Evolutionary conservation across 257 asterid species (phyloP), one percentile per base, ranked within the genome.

Genomic region (Nicotiana otophora): DNA sequence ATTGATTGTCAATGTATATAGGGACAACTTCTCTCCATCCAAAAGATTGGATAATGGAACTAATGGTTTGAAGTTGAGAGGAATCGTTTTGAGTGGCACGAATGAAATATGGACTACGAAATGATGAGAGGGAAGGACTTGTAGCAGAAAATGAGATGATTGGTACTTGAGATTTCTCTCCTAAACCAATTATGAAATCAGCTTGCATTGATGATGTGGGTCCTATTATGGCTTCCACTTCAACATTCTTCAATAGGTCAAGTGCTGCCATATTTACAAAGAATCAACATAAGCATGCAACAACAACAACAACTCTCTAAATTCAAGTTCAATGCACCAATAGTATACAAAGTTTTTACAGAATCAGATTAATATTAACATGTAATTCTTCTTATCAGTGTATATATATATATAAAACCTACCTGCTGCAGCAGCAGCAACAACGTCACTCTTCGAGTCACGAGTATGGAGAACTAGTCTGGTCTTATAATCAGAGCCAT

Each of bases 151-250:
- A 92, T 0, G 97, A 88, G 55, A 93, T 86, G 14, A 93, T 60
- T 0, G 93, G 97, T 0, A 91, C 96, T 5, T 81, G 89, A 79
- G 92, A 86, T 81, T 87, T 91, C 9, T 83, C 74, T 48, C 96
- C 95, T 0, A 93, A 92, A 30, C 77, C 53, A 15, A 90, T 88
- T n/a, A 88, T 7, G 75, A 92, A 90, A 23, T 82, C 82, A 19
- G 95, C 88, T 80, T 91, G 90, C 83, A 61, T 79, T 28, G 97
- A 93, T 74, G 66, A 66, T 36, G 57, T 15, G 7, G 96, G 96
- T 5, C 97, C 97, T 16, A 93, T 81, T 36, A 91, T 90, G 39
- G 93, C 95, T 62, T 89, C 86, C 58, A 92, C 97, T 86, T 89
- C 78, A 28, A 86, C 90, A 78, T 90, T 87, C 86, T 90, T 90